Base-by-base conservation (phyloP, 1,284 basidiomycete genomes). In the Peniophora sp. region DNA sequence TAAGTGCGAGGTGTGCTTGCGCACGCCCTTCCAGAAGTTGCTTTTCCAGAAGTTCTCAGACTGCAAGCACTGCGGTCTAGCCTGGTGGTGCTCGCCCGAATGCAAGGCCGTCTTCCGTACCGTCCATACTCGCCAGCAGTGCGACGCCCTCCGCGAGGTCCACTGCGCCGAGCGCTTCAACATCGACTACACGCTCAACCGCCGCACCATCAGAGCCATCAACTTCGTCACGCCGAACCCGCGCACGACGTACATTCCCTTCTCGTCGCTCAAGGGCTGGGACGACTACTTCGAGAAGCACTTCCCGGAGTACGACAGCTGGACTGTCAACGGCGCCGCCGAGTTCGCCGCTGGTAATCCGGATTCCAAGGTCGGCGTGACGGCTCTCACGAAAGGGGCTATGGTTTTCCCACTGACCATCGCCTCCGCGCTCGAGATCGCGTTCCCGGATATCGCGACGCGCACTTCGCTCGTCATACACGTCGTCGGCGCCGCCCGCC, bases 381-480 rank as follows among this genome's bases (percentile, higher is more conserved):
- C n/a, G 8, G n/a, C 20, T 22, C 39, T 41, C 20, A 41, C 39
- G 39, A 41, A 41, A 41, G 39, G n/a, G 39, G 15, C 39, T 17
- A 22, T 22, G 20, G 39, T 41, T 8, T 41, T 17, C 20, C 39
- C 39, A 8, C 15, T 41, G 39, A 57, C 56, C 14, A 10, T 57
- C 42, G 39, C 55, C 44, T 34, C 41, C 10, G 56, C 52, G n/a
- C 42, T 55, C 32, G 56, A 55, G 36, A 20, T 46, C 9, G 20
- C 20, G 20, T 41, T 17, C 39, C 32, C 47, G 6, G 49, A 54
- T 45, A 48, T 55, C 11, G 23, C 34, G 18, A 47, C 35, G 36
- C 54, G 54, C 20, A 46, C 37, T 2, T 44, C 42, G 17, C 49
- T 57, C 1, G 51, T 51, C 24, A 52, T 57, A 23, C 56, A 57